Percentiles rank a stretch among this genome's conserved stretches.
These are phyloP conservation scores for Ophiostoma triangulosporum DNA, from an alignment of 2,329 filamentous ascomycete genomes.

Conservation along the genomic window DNA sequence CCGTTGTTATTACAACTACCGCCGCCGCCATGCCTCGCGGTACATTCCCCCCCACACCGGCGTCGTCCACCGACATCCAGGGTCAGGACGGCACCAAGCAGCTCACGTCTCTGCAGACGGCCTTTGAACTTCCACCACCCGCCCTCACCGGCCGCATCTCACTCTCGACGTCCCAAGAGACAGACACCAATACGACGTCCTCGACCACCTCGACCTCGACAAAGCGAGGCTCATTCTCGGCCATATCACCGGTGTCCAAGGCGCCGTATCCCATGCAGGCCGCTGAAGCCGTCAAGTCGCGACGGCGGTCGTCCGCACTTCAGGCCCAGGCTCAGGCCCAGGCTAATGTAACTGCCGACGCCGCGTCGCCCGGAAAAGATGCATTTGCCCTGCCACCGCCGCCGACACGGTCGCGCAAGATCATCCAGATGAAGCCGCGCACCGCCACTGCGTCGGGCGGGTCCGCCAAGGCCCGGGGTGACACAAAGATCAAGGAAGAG, in stretches of 20 bases:
- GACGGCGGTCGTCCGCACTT: conserved; percentile 31
- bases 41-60: conserved; percentile 59
- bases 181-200: conserved; percentile 21
- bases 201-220: conserved; percentile 7
- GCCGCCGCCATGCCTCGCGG: conserved; percentile 55
- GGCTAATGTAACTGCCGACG: background rate
- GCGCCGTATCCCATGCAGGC: conserved; percentile 14
- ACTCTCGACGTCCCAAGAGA: background rate
- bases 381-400: conserved; percentile 78
- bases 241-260: conserved; percentile 3
- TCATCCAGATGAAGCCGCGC: conserved; percentile 90
- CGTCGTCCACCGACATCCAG: conserved; percentile 66
- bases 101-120: conserved; percentile 47
- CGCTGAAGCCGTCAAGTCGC: conserved; percentile 36
- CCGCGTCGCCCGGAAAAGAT: conserved; percentile 41
- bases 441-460: conserved; percentile 15
- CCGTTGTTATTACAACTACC: background rate
- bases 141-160: conserved; percentile 39
- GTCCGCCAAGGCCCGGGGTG: background rate
- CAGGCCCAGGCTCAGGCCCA: conserved; percentile 10
- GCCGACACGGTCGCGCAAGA: conserved; percentile 82
- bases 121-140: conserved; percentile 66
- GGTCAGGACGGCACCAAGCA: conserved; percentile 53
- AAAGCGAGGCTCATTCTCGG: background rate
- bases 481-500: conserved; percentile 10